Conservation (phyloP, 2,329 filamentous ascomycete species). For the Teratosphaeria pseudoeucalypti region DNA sequence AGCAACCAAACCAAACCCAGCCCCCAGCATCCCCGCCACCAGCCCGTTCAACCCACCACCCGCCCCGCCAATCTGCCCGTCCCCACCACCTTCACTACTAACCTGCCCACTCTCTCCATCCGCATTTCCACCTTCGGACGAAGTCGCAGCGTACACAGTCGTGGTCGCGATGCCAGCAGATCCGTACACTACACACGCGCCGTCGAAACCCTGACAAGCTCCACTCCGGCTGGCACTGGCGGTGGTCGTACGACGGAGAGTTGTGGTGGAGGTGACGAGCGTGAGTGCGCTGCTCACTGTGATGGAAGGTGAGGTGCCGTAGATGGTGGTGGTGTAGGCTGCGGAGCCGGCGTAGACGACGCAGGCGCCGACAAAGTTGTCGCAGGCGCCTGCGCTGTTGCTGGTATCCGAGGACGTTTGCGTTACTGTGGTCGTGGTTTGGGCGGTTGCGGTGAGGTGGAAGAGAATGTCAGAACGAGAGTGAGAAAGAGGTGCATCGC, state of each 20-base stretch:
- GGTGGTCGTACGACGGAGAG: slow-evolving; percentile 1
- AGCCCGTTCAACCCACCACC: background rate
- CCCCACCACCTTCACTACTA: background rate
- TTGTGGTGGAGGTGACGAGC: background rate
- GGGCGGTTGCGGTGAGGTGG: background rate
- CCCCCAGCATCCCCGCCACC: background rate
- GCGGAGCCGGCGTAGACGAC: slow-evolving; percentile 5
- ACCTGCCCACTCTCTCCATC: slow-evolving; percentile 1
- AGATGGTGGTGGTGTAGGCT: slow-evolving; percentile 6
- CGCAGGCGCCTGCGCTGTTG: slow-evolving; percentile 1
- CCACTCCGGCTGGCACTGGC: slow-evolving; percentile 1
- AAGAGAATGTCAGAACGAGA: background rate
- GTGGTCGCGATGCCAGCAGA: slow-evolving; percentile 1
- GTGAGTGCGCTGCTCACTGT: background rate
- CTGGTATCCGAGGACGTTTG: slow-evolving; percentile 2
- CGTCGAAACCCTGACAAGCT: slow-evolving; percentile 3
- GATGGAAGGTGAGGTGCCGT: background rate
- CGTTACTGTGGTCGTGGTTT: slow-evolving; percentile 3
- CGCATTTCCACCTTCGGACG: background rate
- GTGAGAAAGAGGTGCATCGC: background rate
- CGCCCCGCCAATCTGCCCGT: background rate
- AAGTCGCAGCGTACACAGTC: slow-evolving; percentile 1
- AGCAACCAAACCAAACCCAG: background rate
- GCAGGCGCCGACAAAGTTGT: slow-evolving; percentile 8
- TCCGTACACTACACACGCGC: slow-evolving; percentile 4